These are phyloP conservation scores for Pseudonectria buxi DNA, from an alignment of 2,329 filamentous ascomycete genomes.

Conservation along the genomic window DNA sequence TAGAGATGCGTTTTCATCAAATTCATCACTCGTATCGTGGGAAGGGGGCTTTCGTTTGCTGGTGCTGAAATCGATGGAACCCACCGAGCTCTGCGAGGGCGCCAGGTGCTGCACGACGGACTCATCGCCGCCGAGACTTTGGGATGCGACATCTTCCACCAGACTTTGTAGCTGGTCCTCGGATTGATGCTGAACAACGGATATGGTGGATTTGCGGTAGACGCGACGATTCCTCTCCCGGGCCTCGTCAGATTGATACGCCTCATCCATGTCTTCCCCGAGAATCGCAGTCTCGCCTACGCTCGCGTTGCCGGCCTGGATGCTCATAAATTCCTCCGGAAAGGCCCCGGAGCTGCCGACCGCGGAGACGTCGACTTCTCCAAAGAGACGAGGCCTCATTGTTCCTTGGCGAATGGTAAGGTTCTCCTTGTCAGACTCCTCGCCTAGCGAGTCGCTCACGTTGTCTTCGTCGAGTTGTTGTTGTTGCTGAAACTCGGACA, in stretches of 20 bases:
- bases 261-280: conserved; percentile 36
- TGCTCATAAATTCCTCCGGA: conserved; percentile 40
- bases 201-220: conserved; percentile 24
- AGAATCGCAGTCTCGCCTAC: conserved; percentile 34
- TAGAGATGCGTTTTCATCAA: conserved; percentile 30
- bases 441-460: conserved; percentile 41
- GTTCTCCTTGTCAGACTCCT: conserved; percentile 77
- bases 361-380: conserved; percentile 48
- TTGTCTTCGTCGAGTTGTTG: conserved; percentile 30
- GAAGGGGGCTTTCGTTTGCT: conserved; percentile 51
- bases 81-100: conserved; percentile 17
- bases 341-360: conserved; percentile 48
- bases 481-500: conserved; percentile 48
- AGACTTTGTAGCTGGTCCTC: conserved; percentile 44
- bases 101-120: conserved; percentile 9
- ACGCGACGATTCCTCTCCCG: conserved; percentile 19
- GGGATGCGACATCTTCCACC: conserved; percentile 46
- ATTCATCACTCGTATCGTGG: conserved; percentile 46
- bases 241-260: conserved; percentile 38
- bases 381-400: conserved; percentile 41
- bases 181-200: conserved; percentile 38
- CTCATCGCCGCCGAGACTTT: conserved; percentile 48
- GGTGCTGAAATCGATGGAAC: conserved; percentile 34
- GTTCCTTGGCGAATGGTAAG: conserved; percentile 54
- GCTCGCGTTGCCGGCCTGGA: conserved; percentile 37